Evolutionary conservation across 2,329 filamentous ascomycete species (phyloP), one percentile per base, ranked within the genome.

Genomic region (Magnaporthiopsis poae): DNA sequence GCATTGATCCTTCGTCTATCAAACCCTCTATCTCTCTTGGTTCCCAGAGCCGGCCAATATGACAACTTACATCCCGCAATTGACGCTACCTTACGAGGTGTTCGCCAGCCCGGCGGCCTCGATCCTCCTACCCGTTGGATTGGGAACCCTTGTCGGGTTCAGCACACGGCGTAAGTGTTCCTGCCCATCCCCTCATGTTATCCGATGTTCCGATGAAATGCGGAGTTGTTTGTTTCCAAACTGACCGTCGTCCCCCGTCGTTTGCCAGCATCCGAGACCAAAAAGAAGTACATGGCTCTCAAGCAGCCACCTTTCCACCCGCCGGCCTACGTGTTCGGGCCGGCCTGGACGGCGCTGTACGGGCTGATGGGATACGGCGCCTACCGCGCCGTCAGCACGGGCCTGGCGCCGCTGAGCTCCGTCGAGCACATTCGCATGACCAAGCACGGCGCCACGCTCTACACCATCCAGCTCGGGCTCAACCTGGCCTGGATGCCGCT

Each of bases 401-500:
- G 88, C 62, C 83, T 88, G 64, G 81, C 82, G 8, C 86, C 87
- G n/a, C 74, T 82, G 59, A 76, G 83, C 56, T 80, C 82, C 52
- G 79, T 83, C 36, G 76, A 78, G 59, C 85, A 84, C n/a, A 81
- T 86, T 63, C 77, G 80, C 52, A 78, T 86, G 66, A 86, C 89
- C 65, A 85, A 85, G 74, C 82, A 87, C 70, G 89, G 88, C 70
- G 88, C 91, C 67, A 91, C 89, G 0, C 83, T 97, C 36, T 97
- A 96, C 80, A 90, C 90, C 2, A 81, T 92, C 68, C 93, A 97
- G 78, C 87, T 97, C 8, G 90, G 84, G 13, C 82, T 97, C 65
- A 97, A 97, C 76, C 81, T 96, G 36, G 77, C 89, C 66, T 98
- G 91, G 91, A 97, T 92, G 85, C 94, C 94, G 15, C 84, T 97